A percentile compares a stretch with the other conserved stretches of the same genome.
These are phyloP conservation scores for Huiozyma sinensis DNA, from an alignment of 805 yeast genomes.

Conservation along the genomic window DNA sequence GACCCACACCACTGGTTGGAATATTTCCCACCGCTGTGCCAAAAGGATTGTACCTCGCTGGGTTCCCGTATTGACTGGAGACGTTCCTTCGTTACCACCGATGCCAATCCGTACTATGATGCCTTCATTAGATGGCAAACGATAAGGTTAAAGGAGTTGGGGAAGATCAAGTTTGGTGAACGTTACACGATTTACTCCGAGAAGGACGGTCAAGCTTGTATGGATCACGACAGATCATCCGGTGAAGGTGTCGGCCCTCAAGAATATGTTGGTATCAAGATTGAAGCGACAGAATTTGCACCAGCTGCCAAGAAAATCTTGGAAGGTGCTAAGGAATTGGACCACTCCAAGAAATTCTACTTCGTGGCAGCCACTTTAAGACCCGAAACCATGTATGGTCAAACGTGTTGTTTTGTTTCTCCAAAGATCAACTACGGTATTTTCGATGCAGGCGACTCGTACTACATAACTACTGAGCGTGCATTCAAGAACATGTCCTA, in stretches of 20 bases:
- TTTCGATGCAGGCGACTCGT: conserved; percentile 70
- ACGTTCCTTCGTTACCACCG: conserved; percentile 91
- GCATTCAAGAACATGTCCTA: conserved; percentile 95
- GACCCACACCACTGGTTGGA: conserved; percentile 86
- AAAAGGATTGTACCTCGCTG: conserved; percentile 63
- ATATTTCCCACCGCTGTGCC: conserved; percentile 84
- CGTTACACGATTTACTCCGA: conserved; percentile 95
- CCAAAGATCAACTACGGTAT: conserved; percentile 90
- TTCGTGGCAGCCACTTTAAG: conserved; percentile 94
- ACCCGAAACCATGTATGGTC: conserved; percentile 99
- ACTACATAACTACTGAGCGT: conserved; percentile 82
- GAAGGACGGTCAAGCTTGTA: conserved; percentile 98
- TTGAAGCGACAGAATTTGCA: conserved; percentile 51
- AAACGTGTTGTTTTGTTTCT: conserved; percentile 94
- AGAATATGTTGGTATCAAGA: conserved; percentile 91
- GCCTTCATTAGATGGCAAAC: conserved; percentile 95
- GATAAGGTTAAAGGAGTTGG: conserved; percentile 71
- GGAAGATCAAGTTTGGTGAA: conserved; percentile 95
- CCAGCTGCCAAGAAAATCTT: conserved; percentile 32
- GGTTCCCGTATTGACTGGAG: conserved; percentile 99
- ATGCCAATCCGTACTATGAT: conserved; percentile 89
- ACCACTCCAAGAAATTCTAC: conserved; percentile 52
- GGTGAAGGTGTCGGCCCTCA: conserved; percentile 98
- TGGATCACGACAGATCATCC: conserved; percentile 95
- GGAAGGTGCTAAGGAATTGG: conserved; percentile 27